Conservation (phyloP, 352 stramenopile species). For the Phytophthora tentaculata region DNA sequence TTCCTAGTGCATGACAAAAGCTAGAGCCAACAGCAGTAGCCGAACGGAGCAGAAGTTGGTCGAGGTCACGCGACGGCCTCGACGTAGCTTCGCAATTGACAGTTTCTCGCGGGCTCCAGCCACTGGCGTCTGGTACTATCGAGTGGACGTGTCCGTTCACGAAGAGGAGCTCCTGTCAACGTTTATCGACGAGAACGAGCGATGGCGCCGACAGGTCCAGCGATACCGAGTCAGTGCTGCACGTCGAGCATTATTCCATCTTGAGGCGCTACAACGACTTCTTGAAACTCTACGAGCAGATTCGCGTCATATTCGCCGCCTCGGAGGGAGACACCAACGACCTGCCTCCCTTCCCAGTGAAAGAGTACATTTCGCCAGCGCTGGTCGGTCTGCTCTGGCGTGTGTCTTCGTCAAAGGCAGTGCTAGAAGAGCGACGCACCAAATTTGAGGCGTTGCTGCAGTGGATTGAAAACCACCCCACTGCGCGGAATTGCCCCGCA, state of each 20-base stretch:
- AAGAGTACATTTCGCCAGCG: slow-evolving; percentile 57
- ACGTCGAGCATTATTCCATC: slow-evolving; percentile 64
- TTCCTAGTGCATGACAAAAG: slow-evolving; percentile 21
- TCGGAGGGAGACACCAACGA: slow-evolving; percentile 21
- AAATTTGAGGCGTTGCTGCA: slow-evolving; percentile 64
- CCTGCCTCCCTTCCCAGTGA: slow-evolving; percentile 57
- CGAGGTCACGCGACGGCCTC: slow-evolving; percentile 19
- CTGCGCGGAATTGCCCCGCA: slow-evolving; percentile 40
- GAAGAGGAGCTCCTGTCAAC: slow-evolving; percentile 20
- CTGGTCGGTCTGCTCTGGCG: slow-evolving; percentile 60
- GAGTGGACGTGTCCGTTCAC: slow-evolving; percentile 59
- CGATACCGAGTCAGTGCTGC: slow-evolving; percentile 14
- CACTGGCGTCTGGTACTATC: slow-evolving; percentile 75
- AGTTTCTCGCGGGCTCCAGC: slow-evolving; percentile 50
- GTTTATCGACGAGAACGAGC: slow-evolving; percentile 23
- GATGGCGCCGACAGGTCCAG: slow-evolving; percentile 32
- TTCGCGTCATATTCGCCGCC: slow-evolving; percentile 32
- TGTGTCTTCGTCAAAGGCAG: slow-evolving; percentile 42
- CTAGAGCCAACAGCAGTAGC: slow-evolving; percentile 20
- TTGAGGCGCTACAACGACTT: slow-evolving; percentile 76
- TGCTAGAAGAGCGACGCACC: slow-evolving; percentile 59
- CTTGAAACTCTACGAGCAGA: slow-evolving; percentile 55
- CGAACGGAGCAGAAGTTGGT: slow-evolving; percentile 16
- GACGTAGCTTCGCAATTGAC: slow-evolving; percentile 50
- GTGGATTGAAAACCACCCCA: slow-evolving; percentile 63